These are phyloP conservation scores for Letharia columbiana DNA, from an alignment of 495 filamentous ascomycete species.

Conservation along the genomic window DNA sequence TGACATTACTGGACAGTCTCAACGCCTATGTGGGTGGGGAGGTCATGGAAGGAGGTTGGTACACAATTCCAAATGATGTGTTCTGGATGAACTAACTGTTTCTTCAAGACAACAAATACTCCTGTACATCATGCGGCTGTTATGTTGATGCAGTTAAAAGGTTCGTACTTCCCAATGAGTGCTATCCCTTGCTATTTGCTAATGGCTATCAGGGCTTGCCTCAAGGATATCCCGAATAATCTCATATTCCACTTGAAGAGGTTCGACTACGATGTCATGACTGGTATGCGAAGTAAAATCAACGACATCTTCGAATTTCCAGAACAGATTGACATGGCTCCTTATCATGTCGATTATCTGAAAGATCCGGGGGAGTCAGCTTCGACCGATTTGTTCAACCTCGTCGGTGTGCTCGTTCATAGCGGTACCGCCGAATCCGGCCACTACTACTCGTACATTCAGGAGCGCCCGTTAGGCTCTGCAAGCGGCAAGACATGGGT, in stretches of 20 bases:
- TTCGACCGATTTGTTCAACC: constrained; percentile 69
- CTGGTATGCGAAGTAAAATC: constrained; percentile 80
- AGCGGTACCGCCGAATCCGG: constrained; percentile 88
- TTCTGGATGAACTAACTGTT: constrained; percentile 25
- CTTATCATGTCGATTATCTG: constrained; percentile 82
- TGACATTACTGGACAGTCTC: constrained; percentile 72
- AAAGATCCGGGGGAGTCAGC: constrained; percentile 49
- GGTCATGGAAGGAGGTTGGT: constrained; percentile 82
- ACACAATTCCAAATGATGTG: background rate
- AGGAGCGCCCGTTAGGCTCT: constrained; percentile 57
- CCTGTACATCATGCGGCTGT: constrained; percentile 80
- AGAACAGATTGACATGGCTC: constrained; percentile 73
- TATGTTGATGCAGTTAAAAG: constrained; percentile 94
- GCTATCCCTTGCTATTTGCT: constrained; percentile 20
- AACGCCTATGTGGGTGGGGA: constrained; percentile 93
- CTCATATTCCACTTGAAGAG: constrained; percentile 94
- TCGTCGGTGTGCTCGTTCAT: constrained; percentile 89
- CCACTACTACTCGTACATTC: constrained; percentile 94
- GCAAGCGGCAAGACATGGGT: constrained; percentile 56
- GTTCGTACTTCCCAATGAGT: constrained; percentile 30
- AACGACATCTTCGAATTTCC: constrained; percentile 94
- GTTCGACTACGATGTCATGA: constrained; percentile 89
- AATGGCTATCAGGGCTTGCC: constrained; percentile 52
- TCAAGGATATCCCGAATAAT: constrained; percentile 90
- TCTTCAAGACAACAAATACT: constrained; percentile 83